Percentiles rank a stretch among this genome's conserved stretches.
Conservation (phyloP, 768 basidiomycete species). For the Trametes sanguinea region DNA sequence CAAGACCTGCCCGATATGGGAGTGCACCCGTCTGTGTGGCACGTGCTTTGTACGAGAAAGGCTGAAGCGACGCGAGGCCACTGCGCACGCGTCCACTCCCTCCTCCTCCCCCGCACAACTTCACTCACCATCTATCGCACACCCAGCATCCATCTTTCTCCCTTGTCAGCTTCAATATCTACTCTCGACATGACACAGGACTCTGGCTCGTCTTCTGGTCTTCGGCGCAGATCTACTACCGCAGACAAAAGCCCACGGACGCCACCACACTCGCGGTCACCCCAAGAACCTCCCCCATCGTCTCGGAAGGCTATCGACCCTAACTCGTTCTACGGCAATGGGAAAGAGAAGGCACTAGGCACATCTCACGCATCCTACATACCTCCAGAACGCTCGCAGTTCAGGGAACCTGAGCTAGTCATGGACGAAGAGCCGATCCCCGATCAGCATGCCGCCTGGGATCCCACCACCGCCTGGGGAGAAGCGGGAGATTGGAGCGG, state of each 20-base stretch:
- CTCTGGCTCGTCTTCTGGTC: slow-evolving; percentile 3
- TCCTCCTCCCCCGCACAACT: not conserved
- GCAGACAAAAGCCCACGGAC: slow-evolving; percentile 15
- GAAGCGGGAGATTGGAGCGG: slow-evolving; percentile 6
- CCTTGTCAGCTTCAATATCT: not conserved
- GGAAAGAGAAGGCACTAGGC: slow-evolving; percentile 25
- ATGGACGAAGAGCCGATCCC: slow-evolving; percentile 26
- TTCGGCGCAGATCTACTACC: slow-evolving; percentile 3
- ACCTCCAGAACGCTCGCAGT: slow-evolving; percentile 30
- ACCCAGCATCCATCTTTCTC: not conserved
- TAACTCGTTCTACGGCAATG: slow-evolving; percentile 20
- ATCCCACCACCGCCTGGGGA: slow-evolving; percentile 19
- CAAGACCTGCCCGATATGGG: slow-evolving; percentile 10
- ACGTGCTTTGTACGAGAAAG: slow-evolving; percentile 6
- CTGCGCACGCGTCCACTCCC: not conserved
- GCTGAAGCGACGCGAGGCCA: slow-evolving; percentile 4
- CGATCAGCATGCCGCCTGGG: slow-evolving; percentile 13
- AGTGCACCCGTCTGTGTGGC: not conserved
- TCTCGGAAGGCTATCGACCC: slow-evolving; percentile 10
- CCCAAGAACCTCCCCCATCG: not conserved
- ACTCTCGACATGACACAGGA: slow-evolving; percentile 17
- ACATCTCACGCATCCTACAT: slow-evolving; percentile 40
- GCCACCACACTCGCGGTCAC: slow-evolving; percentile 14
- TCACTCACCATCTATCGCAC: not conserved
- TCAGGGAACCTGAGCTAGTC: slow-evolving; percentile 35